These are phyloP conservation scores for Neoboletus subvelutipes DNA, from an alignment of 768 basidiomycete species.

Conservation along the genomic window DNA sequence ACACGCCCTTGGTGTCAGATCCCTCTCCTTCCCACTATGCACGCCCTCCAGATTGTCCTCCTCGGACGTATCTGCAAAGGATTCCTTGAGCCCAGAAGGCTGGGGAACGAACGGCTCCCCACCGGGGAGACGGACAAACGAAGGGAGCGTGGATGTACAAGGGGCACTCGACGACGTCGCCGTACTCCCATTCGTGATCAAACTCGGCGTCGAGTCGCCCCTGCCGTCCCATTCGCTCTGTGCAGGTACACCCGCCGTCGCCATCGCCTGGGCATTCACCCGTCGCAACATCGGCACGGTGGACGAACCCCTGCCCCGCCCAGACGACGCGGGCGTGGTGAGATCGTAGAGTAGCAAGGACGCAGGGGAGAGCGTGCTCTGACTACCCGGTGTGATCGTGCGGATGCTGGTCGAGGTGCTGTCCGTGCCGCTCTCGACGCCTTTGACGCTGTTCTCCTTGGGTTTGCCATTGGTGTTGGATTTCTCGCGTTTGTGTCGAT, in stretches of 20 bases:
- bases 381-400: slow-evolving; percentile 20
- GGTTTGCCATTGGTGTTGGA: slow-evolving; percentile 1
- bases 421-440: slow-evolving; percentile 16
- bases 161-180: slow-evolving; percentile 17
- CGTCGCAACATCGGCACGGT: slow-evolving; percentile 21
- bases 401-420: slow-evolving; percentile 22
- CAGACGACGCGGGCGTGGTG: slow-evolving; percentile 10
- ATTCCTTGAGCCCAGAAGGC: slow-evolving; percentile 24
- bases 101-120: slow-evolving; percentile 14
- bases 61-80: slow-evolving; percentile 17
- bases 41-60: slow-evolving; percentile 13
- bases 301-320: slow-evolving; percentile 1
- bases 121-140: neutral
- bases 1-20: neutral
- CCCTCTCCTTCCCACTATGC: neutral
- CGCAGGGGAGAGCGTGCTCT: slow-evolving; percentile 17
- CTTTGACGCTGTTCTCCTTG: neutral
- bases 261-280: slow-evolving; percentile 15
- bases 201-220: slow-evolving; percentile 23
- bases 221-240: neutral
- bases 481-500: slow-evolving; percentile 21
- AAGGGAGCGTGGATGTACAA: slow-evolving; percentile 3
- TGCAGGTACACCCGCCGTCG: neutral
- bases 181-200: slow-evolving; percentile 21
- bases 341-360: slow-evolving; percentile 5